Evolutionary conservation across 768 basidiomycete genomes (phyloP).

Genomic region (Kondoa malvinella): DNA sequence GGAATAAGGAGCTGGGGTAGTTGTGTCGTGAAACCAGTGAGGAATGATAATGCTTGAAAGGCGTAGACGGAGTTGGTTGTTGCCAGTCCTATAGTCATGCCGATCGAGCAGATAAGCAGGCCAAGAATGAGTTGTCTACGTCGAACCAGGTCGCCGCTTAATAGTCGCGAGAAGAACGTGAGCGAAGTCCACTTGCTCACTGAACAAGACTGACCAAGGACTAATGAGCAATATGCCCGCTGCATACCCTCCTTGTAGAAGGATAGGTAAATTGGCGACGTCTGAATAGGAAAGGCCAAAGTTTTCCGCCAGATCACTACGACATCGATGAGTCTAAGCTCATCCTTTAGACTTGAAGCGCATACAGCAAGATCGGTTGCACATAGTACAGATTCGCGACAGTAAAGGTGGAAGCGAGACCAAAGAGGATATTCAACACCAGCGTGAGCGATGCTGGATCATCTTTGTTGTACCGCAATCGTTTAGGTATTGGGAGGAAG

Average conservation of each 20-base stretch:
- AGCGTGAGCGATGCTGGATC: conserved; percentile 42
- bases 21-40: conserved; percentile 64
- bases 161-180: too few relatives aligned
- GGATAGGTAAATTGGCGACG: conserved; percentile 30
- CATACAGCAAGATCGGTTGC: too few relatives aligned
- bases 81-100: conserved; percentile 55
- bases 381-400: conserved; percentile 22
- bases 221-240: conserved; percentile 55
- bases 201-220: too few relatives aligned
- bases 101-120: conserved; percentile 41
- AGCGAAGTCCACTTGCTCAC: too few relatives aligned
- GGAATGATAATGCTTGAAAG: conserved; percentile 68
- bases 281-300: conserved; percentile 10
- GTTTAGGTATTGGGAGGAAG: conserved; percentile 47
- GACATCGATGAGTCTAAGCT: conserved; percentile 31
- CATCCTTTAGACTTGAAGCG: conserved; percentile 26
- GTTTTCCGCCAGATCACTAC: conserved; percentile 20
- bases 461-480: conserved; percentile 41
- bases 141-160: conserved; percentile 68
- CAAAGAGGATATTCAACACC: conserved; percentile 45
- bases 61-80: conserved; percentile 44
- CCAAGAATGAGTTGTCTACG: conserved; percentile 52
- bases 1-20: conserved; percentile 44
- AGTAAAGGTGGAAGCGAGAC: conserved; percentile 43
- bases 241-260: conserved; percentile 43